Evolutionary conservation across 225 moss, liverwort and hornwort genomes (phyloP), one percentile per base, ranked within the genome.

Genomic region (Antitrichia curtipendula): DNA sequence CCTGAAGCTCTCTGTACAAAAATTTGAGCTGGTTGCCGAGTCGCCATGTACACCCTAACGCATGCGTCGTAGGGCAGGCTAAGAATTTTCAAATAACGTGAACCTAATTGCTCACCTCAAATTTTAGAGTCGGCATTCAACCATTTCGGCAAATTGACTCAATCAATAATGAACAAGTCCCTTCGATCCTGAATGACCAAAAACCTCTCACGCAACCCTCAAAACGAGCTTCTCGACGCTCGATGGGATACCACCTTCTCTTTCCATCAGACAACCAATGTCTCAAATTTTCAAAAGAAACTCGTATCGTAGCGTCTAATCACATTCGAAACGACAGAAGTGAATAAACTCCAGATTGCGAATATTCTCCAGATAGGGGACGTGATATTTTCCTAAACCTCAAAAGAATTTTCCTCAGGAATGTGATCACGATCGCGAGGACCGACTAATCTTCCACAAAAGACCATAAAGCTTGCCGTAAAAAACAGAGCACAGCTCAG

Each of bases 1-100:
- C 93, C 92, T 85, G 91, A 91, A 34, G 91, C 75, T 76, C 92
- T 91, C 75, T 89, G 91, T 60, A 90, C 84, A 64, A 92, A 92
- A 54, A 92, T 77, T 75, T 92, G 91, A 85, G 88, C 90, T 87
- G 91, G 88, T 52, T 92, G 90, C 74, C 85, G 92, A 75, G 78
- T 75, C 80, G 87, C 87, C 94, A 94, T 94, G 71, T 76, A 69
- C 74, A 84, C 84, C 49, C n/a, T 53, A 45, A 78, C 61, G 54
- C 82, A 85, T 52, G 87, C 80, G 84, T 69, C 64, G 90, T 47
- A 82, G 65, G 40, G 50, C 34, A 79, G 57, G n/a, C 49, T 71
- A 71, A 28, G 40, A 62, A 73, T 50, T 34, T 70, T 82, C 49
- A 79, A 80, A 41, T 32, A 71, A 47, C 32, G 45, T 62, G 70